phyloP scores from a whole-genome alignment of 345 rosid genomes.

The Fremontodendron californicum region DNA sequence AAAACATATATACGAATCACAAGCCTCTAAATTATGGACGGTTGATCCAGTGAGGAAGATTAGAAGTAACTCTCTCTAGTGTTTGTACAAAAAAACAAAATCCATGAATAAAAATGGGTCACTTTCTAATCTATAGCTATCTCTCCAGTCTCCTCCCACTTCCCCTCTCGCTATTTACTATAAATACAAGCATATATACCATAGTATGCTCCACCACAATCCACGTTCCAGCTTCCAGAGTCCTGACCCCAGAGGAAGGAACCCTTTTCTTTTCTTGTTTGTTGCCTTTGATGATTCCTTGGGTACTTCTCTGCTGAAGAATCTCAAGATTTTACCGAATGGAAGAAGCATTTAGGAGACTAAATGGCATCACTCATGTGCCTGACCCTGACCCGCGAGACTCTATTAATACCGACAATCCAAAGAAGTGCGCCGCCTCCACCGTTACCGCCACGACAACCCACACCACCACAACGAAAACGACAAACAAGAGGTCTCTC shows the following conservation, averaged over 20 bases:
- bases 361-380: conserved; percentile 29
- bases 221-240: neutral
- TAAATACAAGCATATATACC: neutral
- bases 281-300: neutral
- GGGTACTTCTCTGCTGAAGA: neutral
- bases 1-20: no score
- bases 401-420: conserved; percentile 9
- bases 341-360: conserved; percentile 67
- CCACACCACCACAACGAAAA: neutral
- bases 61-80: neutral
- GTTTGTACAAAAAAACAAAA: neutral
- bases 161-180: neutral
- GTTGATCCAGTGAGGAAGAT: neutral
- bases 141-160: no score
- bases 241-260: neutral
- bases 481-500: conserved; percentile 34
- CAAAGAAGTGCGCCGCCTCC: conserved; percentile 20
- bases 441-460: conserved; percentile 2
- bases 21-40: neutral
- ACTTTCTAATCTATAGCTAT: no score
- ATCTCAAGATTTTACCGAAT: conserved; percentile 9
- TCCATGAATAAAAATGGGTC: neutral
- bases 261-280: neutral
- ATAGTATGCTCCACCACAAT: neutral
- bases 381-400: conserved; percentile 12